phyloP scores from a whole-genome alignment of 305 asterid species.

The Solanum hybrid region DNA sequence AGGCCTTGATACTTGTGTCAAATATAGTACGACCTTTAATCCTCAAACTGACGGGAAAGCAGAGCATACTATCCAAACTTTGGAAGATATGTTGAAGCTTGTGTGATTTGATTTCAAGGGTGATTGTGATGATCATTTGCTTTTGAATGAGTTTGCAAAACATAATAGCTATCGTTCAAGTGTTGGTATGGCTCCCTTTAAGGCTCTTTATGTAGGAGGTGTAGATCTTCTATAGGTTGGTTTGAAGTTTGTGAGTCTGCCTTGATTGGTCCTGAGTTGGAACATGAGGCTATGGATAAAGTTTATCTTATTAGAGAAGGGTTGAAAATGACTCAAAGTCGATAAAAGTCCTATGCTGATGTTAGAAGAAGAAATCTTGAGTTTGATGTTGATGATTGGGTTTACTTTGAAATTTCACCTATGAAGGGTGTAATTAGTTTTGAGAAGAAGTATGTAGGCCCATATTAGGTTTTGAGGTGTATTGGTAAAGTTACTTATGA shows the following conservation, averaged over 20 bases:
- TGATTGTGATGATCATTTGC: not conserved
- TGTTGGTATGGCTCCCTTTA: not conserved
- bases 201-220: not conserved
- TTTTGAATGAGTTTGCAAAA: not conserved
- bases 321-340: not conserved
- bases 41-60: too few relatives aligned
- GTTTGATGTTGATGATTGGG: not conserved
- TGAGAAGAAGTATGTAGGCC: not conserved
- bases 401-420: not conserved
- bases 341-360: too few relatives aligned
- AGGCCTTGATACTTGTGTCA: not conserved
- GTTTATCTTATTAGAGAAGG: not conserved
- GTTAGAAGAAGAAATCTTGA: too few relatives aligned
- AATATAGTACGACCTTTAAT: too few relatives aligned
- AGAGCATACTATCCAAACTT: not conserved
- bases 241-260: not conserved
- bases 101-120: not conserved
- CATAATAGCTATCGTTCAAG: not conserved
- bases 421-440: not conserved
- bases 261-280: not conserved
- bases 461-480: not conserved
- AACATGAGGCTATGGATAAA: not conserved
- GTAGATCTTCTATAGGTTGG: not conserved
- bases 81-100: not conserved
- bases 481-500: not conserved